Conservation (phyloP, 2,329 filamentous ascomycete genomes). For the Whalleya microplaca region DNA sequence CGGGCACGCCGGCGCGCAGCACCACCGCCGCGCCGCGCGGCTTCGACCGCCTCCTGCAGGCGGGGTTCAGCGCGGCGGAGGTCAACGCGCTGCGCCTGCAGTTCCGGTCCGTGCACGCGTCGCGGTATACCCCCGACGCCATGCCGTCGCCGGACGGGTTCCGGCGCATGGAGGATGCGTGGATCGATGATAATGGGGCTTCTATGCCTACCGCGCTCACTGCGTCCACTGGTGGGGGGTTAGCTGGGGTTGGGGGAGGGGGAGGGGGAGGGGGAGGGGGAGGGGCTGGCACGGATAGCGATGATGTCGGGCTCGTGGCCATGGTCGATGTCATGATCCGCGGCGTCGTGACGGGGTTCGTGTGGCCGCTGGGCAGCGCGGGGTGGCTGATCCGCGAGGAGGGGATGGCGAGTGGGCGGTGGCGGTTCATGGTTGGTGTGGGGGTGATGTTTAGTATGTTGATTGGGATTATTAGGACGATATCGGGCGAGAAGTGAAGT, state of each 20-base stretch:
- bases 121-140: slow-evolving; percentile 83
- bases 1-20: slow-evolving; percentile 20
- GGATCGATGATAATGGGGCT: slow-evolving; percentile 74
- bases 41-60: slow-evolving; percentile 81
- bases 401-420: slow-evolving; percentile 81
- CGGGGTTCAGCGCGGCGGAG: slow-evolving; percentile 83
- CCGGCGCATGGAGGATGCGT: slow-evolving; percentile 81
- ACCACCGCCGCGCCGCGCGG: slow-evolving; percentile 62
- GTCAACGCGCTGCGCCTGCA: slow-evolving; percentile 84
- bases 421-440: slow-evolving; percentile 84
- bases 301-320: slow-evolving; percentile 53
- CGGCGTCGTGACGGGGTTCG: slow-evolving; percentile 89
- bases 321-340: slow-evolving; percentile 84
- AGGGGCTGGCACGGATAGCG: slow-evolving; percentile 45
- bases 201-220: slow-evolving; percentile 25
- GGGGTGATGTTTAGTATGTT: slow-evolving; percentile 69
- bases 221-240: slow-evolving; percentile 38
- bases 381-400: slow-evolving; percentile 86
- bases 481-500: slow-evolving; percentile 36
- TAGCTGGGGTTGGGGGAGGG: slow-evolving; percentile 42
- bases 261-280: slow-evolving; percentile 43
- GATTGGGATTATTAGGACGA: slow-evolving; percentile 41
- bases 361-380: slow-evolving; percentile 88
- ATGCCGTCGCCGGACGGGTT: slow-evolving; percentile 81
- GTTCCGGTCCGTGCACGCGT: slow-evolving; percentile 82